A percentile compares a stretch with the other conserved stretches of the same genome.
These are phyloP conservation scores for Chrysoporthe cubensis DNA, from an alignment of 2,329 filamentous ascomycete genomes.

Conservation along the genomic window DNA sequence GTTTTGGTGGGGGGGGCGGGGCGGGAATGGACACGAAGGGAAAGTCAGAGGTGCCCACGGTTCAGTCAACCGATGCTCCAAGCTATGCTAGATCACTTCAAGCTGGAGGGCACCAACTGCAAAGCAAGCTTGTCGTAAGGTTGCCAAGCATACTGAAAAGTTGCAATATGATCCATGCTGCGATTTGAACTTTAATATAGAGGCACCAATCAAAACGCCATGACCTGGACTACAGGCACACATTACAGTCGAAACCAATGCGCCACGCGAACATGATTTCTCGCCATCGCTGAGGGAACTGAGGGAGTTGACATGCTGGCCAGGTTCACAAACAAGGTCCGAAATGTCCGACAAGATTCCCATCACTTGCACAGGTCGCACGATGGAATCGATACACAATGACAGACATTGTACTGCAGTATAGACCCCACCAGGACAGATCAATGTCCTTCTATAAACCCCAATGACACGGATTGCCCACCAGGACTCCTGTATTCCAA, in stretches of 20 bases:
- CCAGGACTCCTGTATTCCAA: slow-evolving; percentile 25
- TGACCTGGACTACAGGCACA: neutral
- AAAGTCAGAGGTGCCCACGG: too few relatives aligned
- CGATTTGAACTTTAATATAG: too few relatives aligned
- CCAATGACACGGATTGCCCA: neutral
- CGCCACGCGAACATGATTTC: neutral
- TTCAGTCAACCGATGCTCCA: too few relatives aligned
- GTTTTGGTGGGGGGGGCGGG: too few relatives aligned
- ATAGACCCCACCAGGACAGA: neutral
- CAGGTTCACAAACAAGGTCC: neutral
- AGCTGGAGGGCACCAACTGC: too few relatives aligned
- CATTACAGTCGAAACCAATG: neutral
- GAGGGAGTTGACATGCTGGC: neutral
- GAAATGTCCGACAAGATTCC: neutral
- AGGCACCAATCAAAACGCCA: neutral
- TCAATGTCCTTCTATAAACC: slow-evolving; percentile 5
- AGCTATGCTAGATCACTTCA: too few relatives aligned
- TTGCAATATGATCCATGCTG: too few relatives aligned
- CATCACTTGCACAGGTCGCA: neutral
- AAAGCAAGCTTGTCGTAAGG: too few relatives aligned
- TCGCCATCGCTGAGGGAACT: neutral
- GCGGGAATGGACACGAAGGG: too few relatives aligned
- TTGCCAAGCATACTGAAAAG: too few relatives aligned
- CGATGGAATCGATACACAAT: neutral
- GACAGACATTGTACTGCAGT: slow-evolving; percentile 3